These are phyloP conservation scores for Neurospora sp. DNA, from an alignment of 495 filamentous ascomycete species.

Conservation along the genomic window DNA sequence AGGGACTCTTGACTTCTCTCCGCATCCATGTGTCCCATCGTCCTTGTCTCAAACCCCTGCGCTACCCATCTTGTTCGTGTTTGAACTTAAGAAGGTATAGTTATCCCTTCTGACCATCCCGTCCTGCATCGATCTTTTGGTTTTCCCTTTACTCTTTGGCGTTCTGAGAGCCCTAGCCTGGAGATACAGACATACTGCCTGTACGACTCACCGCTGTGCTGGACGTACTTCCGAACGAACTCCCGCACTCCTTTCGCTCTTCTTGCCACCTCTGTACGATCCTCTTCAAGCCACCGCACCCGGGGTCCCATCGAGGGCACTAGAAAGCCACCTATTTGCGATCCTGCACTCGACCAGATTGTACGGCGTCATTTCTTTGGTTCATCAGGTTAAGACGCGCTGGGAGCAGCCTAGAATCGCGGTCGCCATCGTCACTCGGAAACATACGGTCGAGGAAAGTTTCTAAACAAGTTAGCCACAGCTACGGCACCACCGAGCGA, in stretches of 20 bases:
- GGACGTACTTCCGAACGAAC: slow-evolving; percentile 8
- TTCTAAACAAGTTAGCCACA: neutral
- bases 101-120: slow-evolving; percentile 10
- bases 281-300: slow-evolving; percentile 15
- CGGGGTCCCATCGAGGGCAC: slow-evolving; percentile 13
- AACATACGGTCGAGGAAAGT: neutral
- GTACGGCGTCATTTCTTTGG: slow-evolving; percentile 14
- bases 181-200: slow-evolving; percentile 7
- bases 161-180: neutral
- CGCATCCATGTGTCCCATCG: slow-evolving; percentile 19
- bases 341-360: slow-evolving; percentile 14
- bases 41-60: slow-evolving; percentile 28
- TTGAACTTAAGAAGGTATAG: slow-evolving; percentile 20
- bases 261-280: slow-evolving; percentile 15
- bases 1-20: slow-evolving; percentile 18
- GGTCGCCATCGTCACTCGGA: neutral
- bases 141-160: slow-evolving; percentile 2
- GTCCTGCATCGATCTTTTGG: neutral
- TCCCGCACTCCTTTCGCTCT: slow-evolving; percentile 2
- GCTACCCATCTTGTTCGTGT: slow-evolving; percentile 12
- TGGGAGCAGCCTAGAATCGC: neutral
- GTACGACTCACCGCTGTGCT: slow-evolving; percentile 13
- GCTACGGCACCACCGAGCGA: neutral
- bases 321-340: slow-evolving; percentile 12
- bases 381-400: slow-evolving; percentile 4